Evolutionary conservation across 768 basidiomycete genomes (phyloP).

Genomic region (Hydnomerulius pinastri): DNA sequence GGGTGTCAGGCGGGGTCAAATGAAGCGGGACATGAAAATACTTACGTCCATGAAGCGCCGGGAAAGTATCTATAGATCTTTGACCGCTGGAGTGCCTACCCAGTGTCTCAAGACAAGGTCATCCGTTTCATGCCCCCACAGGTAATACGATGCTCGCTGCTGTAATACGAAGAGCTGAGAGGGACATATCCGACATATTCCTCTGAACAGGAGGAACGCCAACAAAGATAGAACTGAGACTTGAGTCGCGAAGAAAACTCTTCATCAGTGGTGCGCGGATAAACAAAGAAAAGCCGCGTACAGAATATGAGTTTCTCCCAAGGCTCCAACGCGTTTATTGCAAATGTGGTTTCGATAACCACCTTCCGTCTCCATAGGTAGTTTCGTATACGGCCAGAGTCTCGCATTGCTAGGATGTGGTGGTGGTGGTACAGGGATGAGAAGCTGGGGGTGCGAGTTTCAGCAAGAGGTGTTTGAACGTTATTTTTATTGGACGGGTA

Average conservation of each 20-base stretch:
- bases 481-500: slow-evolving; percentile 2
- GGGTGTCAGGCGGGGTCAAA: too few relatives aligned
- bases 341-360: slow-evolving; percentile 61
- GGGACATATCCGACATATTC: slow-evolving; percentile 59
- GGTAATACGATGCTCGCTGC: slow-evolving; percentile 59
- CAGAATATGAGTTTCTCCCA: slow-evolving; percentile 68
- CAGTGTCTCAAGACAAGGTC: slow-evolving; percentile 24
- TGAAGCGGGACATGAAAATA: not conserved
- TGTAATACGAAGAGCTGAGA: slow-evolving; percentile 54
- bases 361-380: slow-evolving; percentile 55
- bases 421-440: slow-evolving; percentile 1
- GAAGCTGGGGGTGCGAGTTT: not conserved
- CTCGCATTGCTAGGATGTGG: slow-evolving; percentile 7
- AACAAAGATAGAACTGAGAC: slow-evolving; percentile 43
- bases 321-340: slow-evolving; percentile 59
- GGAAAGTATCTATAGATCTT: slow-evolving; percentile 21
- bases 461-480: not conserved
- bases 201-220: slow-evolving; percentile 48
- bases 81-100: slow-evolving; percentile 25
- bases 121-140: slow-evolving; percentile 52
- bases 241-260: slow-evolving; percentile 18
- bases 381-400: slow-evolving; percentile 26
- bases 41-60: slow-evolving; percentile 12
- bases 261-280: not conserved
- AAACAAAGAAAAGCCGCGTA: slow-evolving; percentile 35